Conservation (phyloP, 768 basidiomycete genomes). For the Lactarius sp. region DNA sequence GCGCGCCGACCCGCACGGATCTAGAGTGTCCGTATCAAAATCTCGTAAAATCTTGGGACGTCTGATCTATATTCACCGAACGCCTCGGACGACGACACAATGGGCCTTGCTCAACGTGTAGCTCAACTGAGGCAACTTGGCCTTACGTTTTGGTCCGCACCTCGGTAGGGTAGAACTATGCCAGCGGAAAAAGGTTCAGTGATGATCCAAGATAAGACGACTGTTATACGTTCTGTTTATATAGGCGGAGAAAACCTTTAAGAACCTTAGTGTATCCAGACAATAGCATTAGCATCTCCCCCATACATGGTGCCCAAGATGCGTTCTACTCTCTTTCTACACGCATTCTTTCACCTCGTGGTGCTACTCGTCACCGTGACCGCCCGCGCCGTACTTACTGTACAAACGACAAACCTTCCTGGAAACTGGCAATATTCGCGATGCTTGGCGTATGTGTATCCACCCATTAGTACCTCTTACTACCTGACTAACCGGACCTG, state of each 20-base stretch:
- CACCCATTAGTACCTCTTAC: no score
- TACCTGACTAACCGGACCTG: conserved; percentile 26
- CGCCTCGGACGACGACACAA: no score
- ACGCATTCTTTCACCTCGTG: conserved; percentile 1
- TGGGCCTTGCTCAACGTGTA: no score
- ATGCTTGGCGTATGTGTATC: conserved; percentile 48
- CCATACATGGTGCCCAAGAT: conserved; percentile 18
- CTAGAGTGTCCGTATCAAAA: no score
- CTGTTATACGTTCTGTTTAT: no score
- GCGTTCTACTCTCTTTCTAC: conserved; percentile 9
- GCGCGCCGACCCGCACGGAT: no score
- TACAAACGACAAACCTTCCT: conserved; percentile 53
- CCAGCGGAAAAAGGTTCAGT: neutral
- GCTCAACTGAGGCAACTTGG: neutral
- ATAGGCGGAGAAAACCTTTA: conserved; percentile 8
- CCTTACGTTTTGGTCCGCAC: conserved; percentile 8
- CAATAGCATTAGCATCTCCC: neutral
- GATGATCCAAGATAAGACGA: neutral
- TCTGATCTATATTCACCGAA: no score
- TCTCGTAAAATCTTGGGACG: no score
- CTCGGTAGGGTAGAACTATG: neutral
- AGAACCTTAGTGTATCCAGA: neutral
- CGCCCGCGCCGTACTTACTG: conserved; percentile 52
- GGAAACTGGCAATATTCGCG: conserved; percentile 61
- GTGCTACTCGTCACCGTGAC: conserved; percentile 32